Conservation (phyloP, 768 basidiomycete genomes). For the Kondoa subrosea region DNA sequence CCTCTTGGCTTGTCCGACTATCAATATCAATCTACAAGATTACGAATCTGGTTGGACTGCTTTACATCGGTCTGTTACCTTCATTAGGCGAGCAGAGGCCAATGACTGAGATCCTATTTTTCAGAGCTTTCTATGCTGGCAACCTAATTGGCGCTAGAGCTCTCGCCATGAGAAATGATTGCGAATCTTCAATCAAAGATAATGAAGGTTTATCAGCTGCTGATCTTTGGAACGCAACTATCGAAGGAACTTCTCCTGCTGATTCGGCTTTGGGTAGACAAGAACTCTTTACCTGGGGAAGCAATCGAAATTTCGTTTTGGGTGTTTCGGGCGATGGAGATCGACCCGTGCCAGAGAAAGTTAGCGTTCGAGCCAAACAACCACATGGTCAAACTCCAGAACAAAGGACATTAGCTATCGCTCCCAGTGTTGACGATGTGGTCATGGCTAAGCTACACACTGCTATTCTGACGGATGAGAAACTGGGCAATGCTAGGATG, state of each 20-base stretch:
- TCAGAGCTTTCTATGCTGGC: slow-evolving; percentile 44
- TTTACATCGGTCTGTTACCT: slow-evolving; percentile 50
- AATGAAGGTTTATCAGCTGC: slow-evolving; percentile 40
- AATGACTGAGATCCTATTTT: slow-evolving; percentile 33
- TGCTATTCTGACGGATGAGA: slow-evolving; percentile 59
- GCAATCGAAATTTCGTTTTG: slow-evolving; percentile 73
- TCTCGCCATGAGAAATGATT: slow-evolving; percentile 56
- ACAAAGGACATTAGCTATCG: slow-evolving; percentile 41
- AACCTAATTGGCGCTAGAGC: slow-evolving; percentile 43
- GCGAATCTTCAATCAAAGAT: slow-evolving; percentile 58
- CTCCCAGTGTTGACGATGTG: slow-evolving; percentile 48
- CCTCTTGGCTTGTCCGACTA: slow-evolving; percentile 53
- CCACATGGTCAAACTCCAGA: slow-evolving; percentile 20
- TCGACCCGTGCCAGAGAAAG: slow-evolving; percentile 58
- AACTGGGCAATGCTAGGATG: slow-evolving; percentile 52
- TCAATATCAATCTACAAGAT: slow-evolving; percentile 68
- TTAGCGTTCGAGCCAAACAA: slow-evolving; percentile 38
- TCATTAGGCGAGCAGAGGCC: slow-evolving; percentile 61
- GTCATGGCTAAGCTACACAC: slow-evolving; percentile 81
- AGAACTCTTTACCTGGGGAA: slow-evolving; percentile 76
- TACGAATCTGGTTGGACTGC: slow-evolving; percentile 79
- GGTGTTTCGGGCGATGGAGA: slow-evolving; percentile 68
- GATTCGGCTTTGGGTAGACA: slow-evolving; percentile 27
- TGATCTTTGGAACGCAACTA: slow-evolving; percentile 80
- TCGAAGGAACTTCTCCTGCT: slow-evolving; percentile 52